phyloP scores from a whole-genome alignment of 148 eudicot genomes.

The Selenicereus undatus region DNA sequence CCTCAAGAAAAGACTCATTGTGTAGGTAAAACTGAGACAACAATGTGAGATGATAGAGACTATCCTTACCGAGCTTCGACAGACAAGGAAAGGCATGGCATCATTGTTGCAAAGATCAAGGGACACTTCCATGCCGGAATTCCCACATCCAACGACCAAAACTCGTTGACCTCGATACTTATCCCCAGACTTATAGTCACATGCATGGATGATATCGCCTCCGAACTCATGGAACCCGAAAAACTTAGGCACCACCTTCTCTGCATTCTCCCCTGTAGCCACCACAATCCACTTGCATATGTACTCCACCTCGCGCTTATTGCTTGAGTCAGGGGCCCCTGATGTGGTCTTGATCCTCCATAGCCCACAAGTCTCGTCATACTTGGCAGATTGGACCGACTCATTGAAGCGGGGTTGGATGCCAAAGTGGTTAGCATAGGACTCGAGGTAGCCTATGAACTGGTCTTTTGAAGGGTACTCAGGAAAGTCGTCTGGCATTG shows the following conservation, averaged over 20 bases:
- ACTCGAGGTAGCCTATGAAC: constrained; percentile 61
- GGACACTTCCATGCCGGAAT: constrained; percentile 96
- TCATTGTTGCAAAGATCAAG: constrained; percentile 83
- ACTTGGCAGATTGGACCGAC: constrained; percentile 59
- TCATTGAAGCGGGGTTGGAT: constrained; percentile 68
- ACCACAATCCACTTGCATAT: constrained; percentile 90
- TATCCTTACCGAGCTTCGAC: constrained; percentile 67
- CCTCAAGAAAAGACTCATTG: background rate
- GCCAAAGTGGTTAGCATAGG: constrained; percentile 51
- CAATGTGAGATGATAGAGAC: background rate
- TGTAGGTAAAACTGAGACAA: no score
- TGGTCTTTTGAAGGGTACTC: constrained; percentile 68
- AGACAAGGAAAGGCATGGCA: constrained; percentile 62
- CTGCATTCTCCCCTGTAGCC: constrained; percentile 94
- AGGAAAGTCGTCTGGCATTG: constrained; percentile 61
- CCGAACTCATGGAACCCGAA: constrained; percentile 69
- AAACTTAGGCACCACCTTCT: constrained; percentile 81
- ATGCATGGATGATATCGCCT: constrained; percentile 68
- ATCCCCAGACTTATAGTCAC: constrained; percentile 74
- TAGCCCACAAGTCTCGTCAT: constrained; percentile 61
- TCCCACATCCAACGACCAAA: constrained; percentile 88
- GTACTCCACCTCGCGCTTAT: constrained; percentile 53
- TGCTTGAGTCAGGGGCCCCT: constrained; percentile 2
- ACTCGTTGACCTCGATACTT: constrained; percentile 53
- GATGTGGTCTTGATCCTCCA: constrained; percentile 46